Evolutionary conservation across 2,329 filamentous ascomycete genomes (phyloP), one percentile per base, ranked within the genome.

Genomic region (Xylaria sp.): DNA sequence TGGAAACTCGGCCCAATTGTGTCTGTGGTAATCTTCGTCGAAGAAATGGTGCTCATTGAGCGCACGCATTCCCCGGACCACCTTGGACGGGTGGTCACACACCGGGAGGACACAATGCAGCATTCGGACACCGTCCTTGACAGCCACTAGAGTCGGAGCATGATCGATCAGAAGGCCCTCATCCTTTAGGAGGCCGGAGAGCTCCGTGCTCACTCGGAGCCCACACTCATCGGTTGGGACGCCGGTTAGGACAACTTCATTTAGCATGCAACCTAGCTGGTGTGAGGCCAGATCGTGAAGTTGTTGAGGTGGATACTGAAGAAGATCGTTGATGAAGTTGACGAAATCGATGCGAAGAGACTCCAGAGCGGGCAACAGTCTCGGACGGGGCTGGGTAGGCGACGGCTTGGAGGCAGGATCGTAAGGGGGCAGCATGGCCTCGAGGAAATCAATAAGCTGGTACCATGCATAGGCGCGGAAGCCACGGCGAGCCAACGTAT

Each of bases 381-480:
- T 79, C 20, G 83, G 83, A 7, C 76, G 73, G 36, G 72, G 66
- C 13, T 65, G 43, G n/a, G 60, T 10, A 66, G 53, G 36, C 59
- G 39, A 59, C 55, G 28, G 52, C 52, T 28, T 67, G 15, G 45
- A 34, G 30, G 73, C 76, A 6, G 84, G 83, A 63, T 85, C 82
- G 72, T 80, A 84, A 0, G 86, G 85, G 2, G 85, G 81, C n/a
- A 84, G 79, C 60, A 88, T 74, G 5, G 83, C 84, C 60, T 80
- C 78, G 25, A 88, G 76, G 63, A 87, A 87, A 73, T 87, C 86
- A 13, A 83, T 78, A 34, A 86, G 78, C 72, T 87, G 85, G 39
- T 80, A 81, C 85, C 85, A 87, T 3, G 83, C 81, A 74, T 87
- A 88, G 72, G 83, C 84, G 55, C 85, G 83, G 68, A 87, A 87